Percentiles rank a stretch among this genome's conserved stretches.
These are phyloP conservation scores for Linanthus parryae DNA, from an alignment of 148 eudicot genomes.

Conservation along the genomic window DNA sequence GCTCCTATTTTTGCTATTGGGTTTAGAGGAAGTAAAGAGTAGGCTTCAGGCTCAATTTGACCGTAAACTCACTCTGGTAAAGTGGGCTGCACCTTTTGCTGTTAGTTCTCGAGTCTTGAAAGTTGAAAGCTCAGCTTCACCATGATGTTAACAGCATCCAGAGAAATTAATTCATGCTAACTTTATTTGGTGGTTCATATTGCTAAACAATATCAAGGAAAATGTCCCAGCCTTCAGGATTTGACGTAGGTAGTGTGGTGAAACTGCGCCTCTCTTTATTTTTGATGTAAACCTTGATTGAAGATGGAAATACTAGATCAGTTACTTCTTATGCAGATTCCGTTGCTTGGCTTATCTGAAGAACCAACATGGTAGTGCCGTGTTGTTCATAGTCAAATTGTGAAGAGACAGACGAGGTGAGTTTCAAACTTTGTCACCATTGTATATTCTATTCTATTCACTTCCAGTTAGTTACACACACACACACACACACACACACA, in stretches of 20 bases:
- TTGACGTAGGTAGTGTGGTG: constrained; percentile 94
- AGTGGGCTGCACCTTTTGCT: constrained; percentile 86
- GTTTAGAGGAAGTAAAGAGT: constrained; percentile 55
- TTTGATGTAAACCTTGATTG: too few relatives aligned
- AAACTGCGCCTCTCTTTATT: too few relatives aligned
- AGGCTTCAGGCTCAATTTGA: constrained; percentile 59
- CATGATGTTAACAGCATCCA: constrained; percentile 49
- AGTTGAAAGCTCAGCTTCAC: constrained; percentile 47
- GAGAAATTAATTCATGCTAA: constrained; percentile 75
- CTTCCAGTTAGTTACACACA: too few relatives aligned
- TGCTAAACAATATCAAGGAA: constrained; percentile 81
- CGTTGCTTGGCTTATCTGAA: too few relatives aligned
- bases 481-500: too few relatives aligned
- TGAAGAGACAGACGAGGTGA: too few relatives aligned
- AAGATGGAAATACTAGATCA: too few relatives aligned
- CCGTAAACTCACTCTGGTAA: constrained; percentile 76
- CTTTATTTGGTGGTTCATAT: constrained; percentile 86
- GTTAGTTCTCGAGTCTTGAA: constrained; percentile 46
- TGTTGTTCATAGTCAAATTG: too few relatives aligned
- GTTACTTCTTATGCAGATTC: too few relatives aligned
- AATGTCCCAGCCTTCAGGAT: constrained; percentile 77
- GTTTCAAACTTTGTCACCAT: too few relatives aligned
- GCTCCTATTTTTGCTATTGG: constrained; percentile 23
- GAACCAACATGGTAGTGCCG: too few relatives aligned
- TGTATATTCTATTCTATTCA: too few relatives aligned